Conservation (phyloP, 495 filamentous ascomycete genomes). For the Beverwykella pulmonaria region DNA sequence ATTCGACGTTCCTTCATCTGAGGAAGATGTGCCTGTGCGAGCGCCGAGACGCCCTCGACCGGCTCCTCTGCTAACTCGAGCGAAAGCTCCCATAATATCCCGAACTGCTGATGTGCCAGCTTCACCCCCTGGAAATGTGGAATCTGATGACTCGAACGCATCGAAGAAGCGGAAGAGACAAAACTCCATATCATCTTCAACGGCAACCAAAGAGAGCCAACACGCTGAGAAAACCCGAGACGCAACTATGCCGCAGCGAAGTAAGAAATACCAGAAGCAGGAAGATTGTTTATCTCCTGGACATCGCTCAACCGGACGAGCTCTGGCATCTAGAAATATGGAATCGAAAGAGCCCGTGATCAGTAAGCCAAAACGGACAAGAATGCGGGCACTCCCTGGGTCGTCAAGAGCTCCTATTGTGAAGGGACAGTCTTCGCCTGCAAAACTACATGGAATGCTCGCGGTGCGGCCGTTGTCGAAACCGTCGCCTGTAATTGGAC, state of each 20-base stretch:
- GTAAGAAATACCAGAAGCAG: slow-evolving; percentile 24
- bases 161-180: slow-evolving; percentile 32
- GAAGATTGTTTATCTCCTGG: slow-evolving; percentile 10
- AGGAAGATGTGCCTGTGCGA: slow-evolving; percentile 16
- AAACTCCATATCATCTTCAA: neutral
- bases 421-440: slow-evolving; percentile 41
- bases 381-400: slow-evolving; percentile 13
- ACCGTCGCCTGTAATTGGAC: slow-evolving; percentile 21
- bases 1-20: slow-evolving; percentile 36
- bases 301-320: neutral
- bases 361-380: slow-evolving; percentile 32
- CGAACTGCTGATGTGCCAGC: neutral
- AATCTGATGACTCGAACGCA: slow-evolving; percentile 32
- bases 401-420: slow-evolving; percentile 6
- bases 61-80: neutral
- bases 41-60: slow-evolving; percentile 8
- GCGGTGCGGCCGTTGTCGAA: slow-evolving; percentile 21
- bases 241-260: slow-evolving; percentile 8
- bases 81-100: neutral
- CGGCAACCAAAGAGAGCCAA: neutral
- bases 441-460: slow-evolving; percentile 40
- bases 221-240: neutral
- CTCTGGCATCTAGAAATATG: neutral
- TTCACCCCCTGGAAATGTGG: slow-evolving; percentile 5
- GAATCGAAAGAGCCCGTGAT: neutral